Percentiles rank a stretch among this genome's conserved stretches.
phyloP scores from a whole-genome alignment of 2,329 filamentous ascomycete genomes.

The Hymenoscyphus linearis region DNA sequence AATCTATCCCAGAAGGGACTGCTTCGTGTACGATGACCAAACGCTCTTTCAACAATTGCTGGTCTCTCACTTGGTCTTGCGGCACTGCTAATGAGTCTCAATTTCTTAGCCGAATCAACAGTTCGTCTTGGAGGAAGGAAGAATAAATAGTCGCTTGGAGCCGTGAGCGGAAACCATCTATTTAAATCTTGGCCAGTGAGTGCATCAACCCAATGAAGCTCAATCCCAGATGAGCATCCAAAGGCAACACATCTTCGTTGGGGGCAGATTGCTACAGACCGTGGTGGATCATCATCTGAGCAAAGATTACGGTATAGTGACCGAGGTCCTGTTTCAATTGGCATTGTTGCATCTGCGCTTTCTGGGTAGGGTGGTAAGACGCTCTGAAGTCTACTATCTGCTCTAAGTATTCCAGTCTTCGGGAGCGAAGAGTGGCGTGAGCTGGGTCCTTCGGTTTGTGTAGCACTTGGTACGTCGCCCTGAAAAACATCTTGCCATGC shows the following conservation, averaged over 20 bases:
- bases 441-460: constrained; percentile 8
- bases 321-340: constrained; percentile 31
- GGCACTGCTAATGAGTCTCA: constrained; percentile 58
- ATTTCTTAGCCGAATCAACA: constrained; percentile 48
- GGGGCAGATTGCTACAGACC: constrained; percentile 62
- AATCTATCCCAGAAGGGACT: constrained; percentile 27
- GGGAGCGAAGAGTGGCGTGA: constrained; percentile 13
- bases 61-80: constrained; percentile 37
- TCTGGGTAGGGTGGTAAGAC: constrained; percentile 8
- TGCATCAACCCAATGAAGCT: constrained; percentile 53
- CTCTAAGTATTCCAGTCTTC: constrained; percentile 4
- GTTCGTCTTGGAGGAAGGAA: constrained; percentile 52
- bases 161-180: constrained; percentile 50
- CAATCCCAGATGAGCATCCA: constrained; percentile 56
- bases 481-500: constrained; percentile 19
- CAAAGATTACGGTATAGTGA: constrained; percentile 46
- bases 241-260: constrained; percentile 60
- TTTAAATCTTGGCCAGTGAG: constrained; percentile 44
- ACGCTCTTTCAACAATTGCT: constrained; percentile 24
- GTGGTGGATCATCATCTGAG: constrained; percentile 55
- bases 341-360: constrained; percentile 16
- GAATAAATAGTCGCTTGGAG: constrained; percentile 51
- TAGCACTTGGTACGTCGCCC: constrained; percentile 10
- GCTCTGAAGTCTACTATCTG: constrained; percentile 6
- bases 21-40: constrained; percentile 19